phyloP scores from a whole-genome alignment of 1,284 basidiomycete genomes.

The Cutaneotrichosporon daszewskae region DNA sequence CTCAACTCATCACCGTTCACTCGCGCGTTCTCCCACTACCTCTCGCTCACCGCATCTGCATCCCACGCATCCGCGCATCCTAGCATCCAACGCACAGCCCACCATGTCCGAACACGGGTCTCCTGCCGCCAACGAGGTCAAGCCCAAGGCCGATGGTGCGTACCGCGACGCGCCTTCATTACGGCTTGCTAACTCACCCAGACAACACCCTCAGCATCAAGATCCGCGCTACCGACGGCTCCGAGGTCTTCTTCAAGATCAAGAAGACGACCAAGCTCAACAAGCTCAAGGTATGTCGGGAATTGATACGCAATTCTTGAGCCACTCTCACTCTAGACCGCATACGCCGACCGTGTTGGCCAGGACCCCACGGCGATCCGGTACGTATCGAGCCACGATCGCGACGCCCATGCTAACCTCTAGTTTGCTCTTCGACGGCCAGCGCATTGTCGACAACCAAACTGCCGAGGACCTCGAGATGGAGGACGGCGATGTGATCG shows the following conservation, averaged over 20 bases:
- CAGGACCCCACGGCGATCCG: conserved; percentile 80
- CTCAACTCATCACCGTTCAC: neutral
- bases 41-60: neutral
- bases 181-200: conserved; percentile 26
- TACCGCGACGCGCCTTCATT: too few relatives aligned
- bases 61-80: neutral
- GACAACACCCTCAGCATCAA: conserved; percentile 77
- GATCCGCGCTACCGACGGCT: conserved; percentile 69
- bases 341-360: conserved; percentile 89
- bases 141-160: conserved; percentile 55
- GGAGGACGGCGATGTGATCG: conserved; percentile 78
- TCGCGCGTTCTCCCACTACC: neutral
- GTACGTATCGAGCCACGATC: conserved; percentile 51
- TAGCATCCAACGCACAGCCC: neutral
- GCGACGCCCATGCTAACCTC: conserved; percentile 2
- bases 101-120: conserved; percentile 64
- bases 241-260: conserved; percentile 98
- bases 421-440: conserved; percentile 84
- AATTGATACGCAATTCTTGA: too few relatives aligned
- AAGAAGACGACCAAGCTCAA: conserved; percentile 88
- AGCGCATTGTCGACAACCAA: conserved; percentile 73
- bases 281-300: conserved; percentile 59
- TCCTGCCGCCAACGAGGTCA: conserved; percentile 49
- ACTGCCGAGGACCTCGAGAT: conserved; percentile 76
- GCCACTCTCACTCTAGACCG: conserved; percentile 62